Base-by-base conservation (phyloP, 2,329 filamentous ascomycete species). In the Pseudodiploospora longispora region DNA sequence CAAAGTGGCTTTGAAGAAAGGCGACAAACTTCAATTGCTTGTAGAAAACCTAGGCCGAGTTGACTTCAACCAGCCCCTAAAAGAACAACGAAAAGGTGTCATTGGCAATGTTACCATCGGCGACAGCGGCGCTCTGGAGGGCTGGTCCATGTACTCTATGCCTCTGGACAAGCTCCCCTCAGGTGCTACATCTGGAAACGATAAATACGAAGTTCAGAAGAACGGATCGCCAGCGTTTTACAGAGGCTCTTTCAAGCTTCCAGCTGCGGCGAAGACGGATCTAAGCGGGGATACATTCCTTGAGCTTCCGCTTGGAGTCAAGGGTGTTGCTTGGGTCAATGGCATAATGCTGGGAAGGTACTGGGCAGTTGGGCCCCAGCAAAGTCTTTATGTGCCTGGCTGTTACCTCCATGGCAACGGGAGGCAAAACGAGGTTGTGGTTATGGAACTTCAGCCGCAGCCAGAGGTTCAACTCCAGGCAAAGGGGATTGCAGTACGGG, bases 11-110 rank as follows among this genome's bases (percentile, higher is more conserved):
- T 55, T 75, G 6, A 50, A 56, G 12, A 49, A 52, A 1, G 68
- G 67, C 5, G 69, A 72, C 48, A 60, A 51, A 27, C 48, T 74
- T 5, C 59, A 65, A 44, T 60, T 74, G 0, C 53, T 75, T 4
- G 65, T 74, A 2, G 72, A 76, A 54, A 75, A 75, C 40, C 60
- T 75, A n/a, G 72, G 71, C 2, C 63, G 72, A 3, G 68, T 74
- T 1, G 67, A 74, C 47, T 72, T 69, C 47, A 63, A 62, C 39
- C 63, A 65, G 3, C 53, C 57, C 5, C 58, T 72, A 7, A 57
- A 58, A 5, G 70, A 76, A 31, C 72, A 66, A 27, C 59, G 57
- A 27, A 75, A 75, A 49, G 72, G 72, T 1, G 66, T 75, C 10
- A 49, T 61, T 5, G 65, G 64, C 2, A 57, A 71, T 40, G 67